Base-by-base conservation (phyloP, 306 rosid genomes). In the Glycyrrhiza uralensis region DNA sequence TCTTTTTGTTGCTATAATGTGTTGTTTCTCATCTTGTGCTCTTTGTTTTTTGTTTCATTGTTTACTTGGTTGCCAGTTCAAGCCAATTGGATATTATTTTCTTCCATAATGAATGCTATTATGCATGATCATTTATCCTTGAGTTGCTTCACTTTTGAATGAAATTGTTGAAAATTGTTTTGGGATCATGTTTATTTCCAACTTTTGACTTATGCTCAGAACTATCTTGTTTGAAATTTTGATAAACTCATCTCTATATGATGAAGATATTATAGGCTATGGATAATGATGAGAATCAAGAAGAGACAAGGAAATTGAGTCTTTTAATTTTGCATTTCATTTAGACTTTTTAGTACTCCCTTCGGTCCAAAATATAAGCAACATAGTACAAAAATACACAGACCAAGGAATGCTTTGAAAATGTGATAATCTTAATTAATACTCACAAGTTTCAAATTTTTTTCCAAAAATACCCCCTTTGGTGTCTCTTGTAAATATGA, bases 191-290 rank as follows among this genome's bases (percentile, higher is more conserved):
- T 26, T 4, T 22, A 4, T 72, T 23, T 15, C 8, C 8, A 14
- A 3, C 12, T 69, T 23, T 12, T 0, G 3, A 4, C 52, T 22
- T 29, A 15, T 19, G 13, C 56, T 50, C 19, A 4, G 5, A 15
- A 5, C n/a, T 52, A 6, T 3, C 32, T 58, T 11, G 3, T 26
- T 24, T 54, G 0, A 3, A 9, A 2, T 18, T 24, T 14, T 13
- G 2, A 29, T 2, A 13, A 17, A 66, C 33, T 50, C 59, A 63
- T 80, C 76, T 85, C 86, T 44, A 71, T 24, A 62, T 81, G 88
- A 85, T 76, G 88, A 76, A 39, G 72, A 32, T 41, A 30, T 38
- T 14, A 15, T 36, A 18, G 72, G 88, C 85, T 87, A 85, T 55
- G 89, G 85, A 66, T n/a, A n/a, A n/a, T n/a, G n/a, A n/a, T n/a